Base-by-base conservation (phyloP, 2,329 filamentous ascomycete genomes). In the Dactylonectria estremocensis region DNA sequence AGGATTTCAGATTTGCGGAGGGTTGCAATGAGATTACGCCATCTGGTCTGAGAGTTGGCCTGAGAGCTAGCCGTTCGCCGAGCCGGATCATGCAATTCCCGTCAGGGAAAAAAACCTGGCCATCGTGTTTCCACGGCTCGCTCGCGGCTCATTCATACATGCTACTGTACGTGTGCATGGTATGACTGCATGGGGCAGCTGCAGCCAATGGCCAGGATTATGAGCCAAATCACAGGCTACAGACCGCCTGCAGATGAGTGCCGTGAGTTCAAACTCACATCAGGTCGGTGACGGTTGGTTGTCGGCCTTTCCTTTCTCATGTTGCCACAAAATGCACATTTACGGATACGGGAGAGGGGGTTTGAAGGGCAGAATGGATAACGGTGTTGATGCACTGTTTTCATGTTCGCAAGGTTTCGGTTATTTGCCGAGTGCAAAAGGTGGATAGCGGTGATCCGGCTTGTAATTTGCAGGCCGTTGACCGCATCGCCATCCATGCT, bases 181-280 rank as follows among this genome's bases (percentile, higher is more conserved):
- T 61, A 54, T 56, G 57, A 66, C 58, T 33, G 33, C 37, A 54
- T 57, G 64, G 64, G 52, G 64, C 37, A 57, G 64, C 64, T 58
- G 57, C 20, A 55, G 52, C 45, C 28, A 61, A 14, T 7, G 20
- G 24, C 53, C 45, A 48, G 58, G 64, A 45, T 61, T 43, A 28
- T n/a, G 35, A 37, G 10, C 35, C 9, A 14, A n/a, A 13, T 22
- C 16, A 28, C 24, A 52, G 24, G 18, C 49, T 14, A 22, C 43
- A 66, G 64, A 61, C 58, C 46, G 61, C 53, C 31, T 22, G 43
- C 14, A 58, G 56, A 60, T 40, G 55, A 60, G 10, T 64, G 61
- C 55, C 37, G 55, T 52, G 6, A 31, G 46, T 60, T 50, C 16
- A 28, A 16, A 35, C 46, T 60, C 35, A 35, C 57, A 14, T 18